These are phyloP conservation scores for Scutellaria minor DNA, from an alignment of 257 asterid species.

Conservation along the genomic window DNA sequence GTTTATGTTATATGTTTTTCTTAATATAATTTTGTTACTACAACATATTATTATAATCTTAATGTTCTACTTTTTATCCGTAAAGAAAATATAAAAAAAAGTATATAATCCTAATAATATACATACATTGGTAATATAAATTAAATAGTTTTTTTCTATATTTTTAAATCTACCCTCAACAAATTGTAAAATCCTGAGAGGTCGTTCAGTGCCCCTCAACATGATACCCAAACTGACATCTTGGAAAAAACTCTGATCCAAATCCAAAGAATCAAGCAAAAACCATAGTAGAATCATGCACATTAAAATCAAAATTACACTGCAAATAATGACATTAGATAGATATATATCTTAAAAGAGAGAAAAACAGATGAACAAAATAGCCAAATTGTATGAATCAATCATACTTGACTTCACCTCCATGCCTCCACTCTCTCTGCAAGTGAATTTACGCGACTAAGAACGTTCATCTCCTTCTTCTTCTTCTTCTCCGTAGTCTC, in stretches of 20 bases:
- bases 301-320: conserved; percentile 23
- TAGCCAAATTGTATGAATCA: conserved; percentile 26
- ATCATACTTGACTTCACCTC: conserved; percentile 51
- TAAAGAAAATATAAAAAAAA: too few relatives aligned
- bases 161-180: too few relatives aligned
- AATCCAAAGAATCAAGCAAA: conserved; percentile 24
- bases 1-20: too few relatives aligned
- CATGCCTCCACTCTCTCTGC: conserved; percentile 70
- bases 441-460: conserved; percentile 57
- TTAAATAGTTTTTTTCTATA: too few relatives aligned
- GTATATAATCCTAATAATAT: too few relatives aligned
- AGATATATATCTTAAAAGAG: background rate
- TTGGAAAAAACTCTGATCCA: background rate
- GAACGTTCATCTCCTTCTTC: conserved; percentile 45
- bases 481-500: conserved; percentile 45
- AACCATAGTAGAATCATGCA: conserved; percentile 32
- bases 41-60: too few relatives aligned
- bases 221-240: background rate
- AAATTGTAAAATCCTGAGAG: background rate
- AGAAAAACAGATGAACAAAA: conserved; percentile 15
- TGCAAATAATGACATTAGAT: conserved; percentile 10
- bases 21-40: too few relatives aligned
- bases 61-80: too few relatives aligned
- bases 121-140: too few relatives aligned
- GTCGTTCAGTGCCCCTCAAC: background rate